Conservation (phyloP, 2,329 filamentous ascomycete genomes). For the Talaromyces sp. region DNA sequence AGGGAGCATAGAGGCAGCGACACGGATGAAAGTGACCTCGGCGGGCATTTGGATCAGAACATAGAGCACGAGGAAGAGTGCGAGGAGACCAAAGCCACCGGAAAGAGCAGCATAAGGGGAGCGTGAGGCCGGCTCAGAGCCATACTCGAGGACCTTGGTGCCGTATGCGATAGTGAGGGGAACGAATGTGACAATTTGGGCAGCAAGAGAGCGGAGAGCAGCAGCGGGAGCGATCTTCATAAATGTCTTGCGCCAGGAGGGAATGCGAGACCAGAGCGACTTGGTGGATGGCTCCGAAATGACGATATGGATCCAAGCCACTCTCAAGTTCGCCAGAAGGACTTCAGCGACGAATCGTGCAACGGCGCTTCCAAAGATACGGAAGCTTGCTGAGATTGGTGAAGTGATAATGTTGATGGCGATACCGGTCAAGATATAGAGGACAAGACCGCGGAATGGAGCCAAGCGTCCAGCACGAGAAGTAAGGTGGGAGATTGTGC, state of each 20-base stretch:
- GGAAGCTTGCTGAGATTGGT: constrained; percentile 44
- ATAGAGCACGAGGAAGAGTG: constrained; percentile 46
- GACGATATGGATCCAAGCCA: constrained; percentile 82
- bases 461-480: constrained; percentile 62
- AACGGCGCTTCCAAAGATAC: constrained; percentile 37
- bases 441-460: constrained; percentile 65
- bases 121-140: constrained; percentile 30
- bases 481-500: constrained; percentile 59
- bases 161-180: constrained; percentile 44
- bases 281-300: constrained; percentile 66
- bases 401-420: constrained; percentile 43
- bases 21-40: constrained; percentile 71
- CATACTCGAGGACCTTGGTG: constrained; percentile 48
- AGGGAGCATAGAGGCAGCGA: constrained; percentile 82
- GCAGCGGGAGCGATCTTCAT: constrained; percentile 68
- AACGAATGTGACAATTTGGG: constrained; percentile 44
- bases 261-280: constrained; percentile 67
- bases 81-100: constrained; percentile 34
- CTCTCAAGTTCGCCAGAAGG: constrained; percentile 63
- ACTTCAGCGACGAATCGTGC: constrained; percentile 58
- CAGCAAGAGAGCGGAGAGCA: constrained; percentile 58
- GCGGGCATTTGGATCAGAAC: constrained; percentile 71
- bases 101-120: constrained; percentile 37
- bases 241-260: constrained; percentile 59
- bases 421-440: constrained; percentile 49